phyloP scores from a whole-genome alignment of 129 eudicot genomes.

The Chrysanthemum makinoi region DNA sequence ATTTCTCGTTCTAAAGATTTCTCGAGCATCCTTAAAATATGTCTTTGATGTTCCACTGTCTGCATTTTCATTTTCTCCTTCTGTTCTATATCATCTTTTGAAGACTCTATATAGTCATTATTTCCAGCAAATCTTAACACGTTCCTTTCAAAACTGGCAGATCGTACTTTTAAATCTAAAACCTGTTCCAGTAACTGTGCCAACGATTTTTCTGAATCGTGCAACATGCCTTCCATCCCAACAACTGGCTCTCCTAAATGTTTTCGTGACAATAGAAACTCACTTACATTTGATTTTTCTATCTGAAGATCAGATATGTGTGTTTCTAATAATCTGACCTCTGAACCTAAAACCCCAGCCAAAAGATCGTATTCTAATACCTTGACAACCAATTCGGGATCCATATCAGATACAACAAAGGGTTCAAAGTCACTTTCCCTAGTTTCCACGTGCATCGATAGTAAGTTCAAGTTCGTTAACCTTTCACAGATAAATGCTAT shows the following conservation, averaged over 20 bases:
- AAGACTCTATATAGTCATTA: slow-evolving; percentile 24
- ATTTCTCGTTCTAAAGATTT: slow-evolving; percentile 77
- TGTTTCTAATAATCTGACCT: slow-evolving; percentile 47
- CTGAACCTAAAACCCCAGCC: slow-evolving; percentile 61
- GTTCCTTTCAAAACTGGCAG: slow-evolving; percentile 52
- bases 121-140: slow-evolving; percentile 38
- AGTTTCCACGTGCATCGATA: slow-evolving; percentile 68
- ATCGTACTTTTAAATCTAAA: slow-evolving; percentile 50
- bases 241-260: slow-evolving; percentile 34
- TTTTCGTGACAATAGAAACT: slow-evolving; percentile 38
- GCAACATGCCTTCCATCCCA: slow-evolving; percentile 52
- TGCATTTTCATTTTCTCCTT: slow-evolving; percentile 59
- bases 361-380: slow-evolving; percentile 64
- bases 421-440: slow-evolving; percentile 77
- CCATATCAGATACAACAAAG: slow-evolving; percentile 40
- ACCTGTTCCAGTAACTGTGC: slow-evolving; percentile 62
- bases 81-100: slow-evolving; percentile 22
- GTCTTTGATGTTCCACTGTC: slow-evolving; percentile 76
- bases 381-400: slow-evolving; percentile 37
- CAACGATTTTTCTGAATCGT: slow-evolving; percentile 56
- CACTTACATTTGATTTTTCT: slow-evolving; percentile 41
- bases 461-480: slow-evolving; percentile 58
- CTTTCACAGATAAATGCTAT: slow-evolving; percentile 63
- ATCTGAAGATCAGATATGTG: slow-evolving; percentile 42
- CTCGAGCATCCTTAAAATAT: slow-evolving; percentile 70